Base-by-base conservation (phyloP, 192 early-diverging fungal genomes). In the Linnemannia elongata region DNA sequence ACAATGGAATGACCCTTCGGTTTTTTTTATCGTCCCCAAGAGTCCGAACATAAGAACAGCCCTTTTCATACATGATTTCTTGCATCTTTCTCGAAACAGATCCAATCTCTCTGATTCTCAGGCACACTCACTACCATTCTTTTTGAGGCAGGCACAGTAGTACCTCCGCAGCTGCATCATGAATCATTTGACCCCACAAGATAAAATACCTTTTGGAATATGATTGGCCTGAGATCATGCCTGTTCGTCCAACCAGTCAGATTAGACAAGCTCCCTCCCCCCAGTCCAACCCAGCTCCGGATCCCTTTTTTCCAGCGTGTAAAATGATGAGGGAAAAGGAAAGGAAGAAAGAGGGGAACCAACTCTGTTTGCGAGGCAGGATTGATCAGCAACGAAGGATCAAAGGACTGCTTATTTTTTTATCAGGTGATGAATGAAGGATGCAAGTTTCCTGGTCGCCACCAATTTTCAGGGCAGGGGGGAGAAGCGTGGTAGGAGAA, bases 181-280 rank as follows among this genome's bases (percentile, higher is more conserved):
- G 18, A 52, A 18, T 52, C 49, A 52, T 52, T 52, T 20, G 44
- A 45, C 60, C 30, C 60, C n/a, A 66, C 60, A 66, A 63, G 30
- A 66, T 66, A 33, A 27, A 20, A 22, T 52, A 66, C 27, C 10
- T 33, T 35, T 66, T 30, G 27, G 30, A 33, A 4, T 33, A 2
- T 66, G 60, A 66, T 66, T 66, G 60, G 60, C 60, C 30, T 35
- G 60, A 66, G 60, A 66, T 66, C 60, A 66, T 33, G 30, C 60
- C 35, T 66, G 60, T 33, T 33, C 30, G 10, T 66, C 60, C 60
- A 66, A 13, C 60, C 60, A 66, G 60, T 66, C 60, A 66, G 27
- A 66, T 66, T 30, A 66, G 27, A 66, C 27, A 33, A 33, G 60
- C 12, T 33, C 57, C 24, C 27, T 33, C 10, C 13, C 4, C 60